A percentile compares a stretch with the other conserved stretches of the same genome.
These are phyloP conservation scores for Amaranthus palmeri DNA, from an alignment of 148 eudicot species.

Conservation along the genomic window DNA sequence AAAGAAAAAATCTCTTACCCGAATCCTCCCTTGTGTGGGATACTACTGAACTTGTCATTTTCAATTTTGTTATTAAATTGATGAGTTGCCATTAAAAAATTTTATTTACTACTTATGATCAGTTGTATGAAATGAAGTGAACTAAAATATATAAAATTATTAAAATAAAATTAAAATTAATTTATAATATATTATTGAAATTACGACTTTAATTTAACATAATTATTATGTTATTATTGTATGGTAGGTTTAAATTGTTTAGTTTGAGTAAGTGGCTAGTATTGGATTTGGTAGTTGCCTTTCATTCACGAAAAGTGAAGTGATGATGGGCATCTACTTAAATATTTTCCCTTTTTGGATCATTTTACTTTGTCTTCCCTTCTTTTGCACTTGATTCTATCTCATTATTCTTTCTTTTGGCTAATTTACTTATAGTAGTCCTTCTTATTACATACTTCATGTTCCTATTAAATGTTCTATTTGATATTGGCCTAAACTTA, in stretches of 20 bases:
- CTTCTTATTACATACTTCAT: too few relatives aligned
- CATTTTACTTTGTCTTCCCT: slow-evolving; percentile 19
- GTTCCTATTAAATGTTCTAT: too few relatives aligned
- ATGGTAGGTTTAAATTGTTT: slow-evolving; percentile 18
- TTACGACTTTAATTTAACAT: not conserved
- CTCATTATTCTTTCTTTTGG: not conserved
- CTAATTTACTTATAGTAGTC: not conserved
- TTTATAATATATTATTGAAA: not conserved
- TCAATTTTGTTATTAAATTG: too few relatives aligned
- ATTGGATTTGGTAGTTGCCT: slow-evolving; percentile 28
- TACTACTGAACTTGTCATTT: too few relatives aligned
- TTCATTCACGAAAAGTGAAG: slow-evolving; percentile 38
- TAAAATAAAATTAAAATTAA: not conserved
- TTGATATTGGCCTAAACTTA: too few relatives aligned
- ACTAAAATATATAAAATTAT: too few relatives aligned
- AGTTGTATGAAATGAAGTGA: too few relatives aligned
- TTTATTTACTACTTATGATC: too few relatives aligned
- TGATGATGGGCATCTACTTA: slow-evolving; percentile 24
- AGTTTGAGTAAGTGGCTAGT: slow-evolving; percentile 38
- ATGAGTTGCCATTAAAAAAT: too few relatives aligned
- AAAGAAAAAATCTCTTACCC: too few relatives aligned
- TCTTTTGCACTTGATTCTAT: slow-evolving; percentile 11
- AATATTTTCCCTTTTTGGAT: slow-evolving; percentile 9
- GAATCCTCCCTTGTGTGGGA: too few relatives aligned
- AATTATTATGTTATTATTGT: not conserved